A percentile compares a stretch with the other conserved stretches of the same genome.
Conservation (phyloP, 73 alveolate genomes). For the Symbiodinium pilosum region DNA sequence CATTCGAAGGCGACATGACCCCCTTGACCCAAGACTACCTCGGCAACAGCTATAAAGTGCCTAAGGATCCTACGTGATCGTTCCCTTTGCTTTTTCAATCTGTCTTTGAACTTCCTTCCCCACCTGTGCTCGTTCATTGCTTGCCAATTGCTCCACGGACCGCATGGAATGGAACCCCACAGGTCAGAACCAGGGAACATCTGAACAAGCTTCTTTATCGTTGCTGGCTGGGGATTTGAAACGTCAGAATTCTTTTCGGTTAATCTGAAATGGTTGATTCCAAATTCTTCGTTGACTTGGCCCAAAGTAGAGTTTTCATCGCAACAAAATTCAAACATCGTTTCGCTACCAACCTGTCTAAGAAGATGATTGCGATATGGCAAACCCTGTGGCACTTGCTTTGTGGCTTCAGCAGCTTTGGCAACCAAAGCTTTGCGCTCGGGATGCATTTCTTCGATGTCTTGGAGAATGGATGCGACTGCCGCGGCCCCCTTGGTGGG, state of each 20-base stretch:
- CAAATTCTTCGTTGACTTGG: constrained; percentile 1
- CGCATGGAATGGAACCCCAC: constrained; percentile 12
- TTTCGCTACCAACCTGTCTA: not conserved
- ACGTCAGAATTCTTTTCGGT: not conserved
- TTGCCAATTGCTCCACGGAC: constrained; percentile 10
- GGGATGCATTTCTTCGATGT: not conserved
- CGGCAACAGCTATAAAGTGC: not conserved
- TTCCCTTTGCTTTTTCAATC: not conserved
- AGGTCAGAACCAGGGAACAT: constrained; percentile 4
- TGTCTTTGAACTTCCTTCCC: not conserved
- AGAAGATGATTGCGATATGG: not conserved
- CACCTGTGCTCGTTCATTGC: not conserved
- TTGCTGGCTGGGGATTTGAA: not conserved
- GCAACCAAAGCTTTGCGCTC: not conserved
- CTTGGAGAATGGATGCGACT: not conserved
- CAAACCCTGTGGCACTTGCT: not conserved
- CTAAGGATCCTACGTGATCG: not conserved
- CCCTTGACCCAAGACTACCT: not conserved
- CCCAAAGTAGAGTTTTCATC: not conserved
- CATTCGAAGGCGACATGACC: constrained; percentile 22
- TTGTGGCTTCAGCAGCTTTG: not conserved
- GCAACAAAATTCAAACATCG: constrained; percentile 63
- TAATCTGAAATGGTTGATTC: constrained; percentile 18
- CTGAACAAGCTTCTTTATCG: not conserved
- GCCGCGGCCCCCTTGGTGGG: not conserved